Base-by-base conservation (phyloP, 208 protist genomes). In the Angomonas desouzai region DNA sequence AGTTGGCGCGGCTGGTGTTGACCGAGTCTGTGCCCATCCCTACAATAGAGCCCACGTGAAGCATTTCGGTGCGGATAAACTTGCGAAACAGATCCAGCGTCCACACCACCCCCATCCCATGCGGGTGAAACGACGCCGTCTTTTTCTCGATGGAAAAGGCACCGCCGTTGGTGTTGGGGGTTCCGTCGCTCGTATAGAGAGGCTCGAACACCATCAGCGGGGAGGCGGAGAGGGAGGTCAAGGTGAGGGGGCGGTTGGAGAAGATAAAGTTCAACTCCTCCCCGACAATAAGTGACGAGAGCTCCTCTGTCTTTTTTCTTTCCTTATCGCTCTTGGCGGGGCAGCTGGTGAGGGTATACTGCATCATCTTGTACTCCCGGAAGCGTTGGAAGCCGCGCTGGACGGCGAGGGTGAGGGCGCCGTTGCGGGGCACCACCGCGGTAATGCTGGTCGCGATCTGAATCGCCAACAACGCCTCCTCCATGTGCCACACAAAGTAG, bases 241-340 rank as follows among this genome's bases (percentile, higher is more conserved):
- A 6, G 11, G 38, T 49, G 7, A 62, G 56, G 1, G 32, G 36
- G 56, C 18, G 11, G 18, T 48, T 36, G 33, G 22, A 27, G 13
- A 62, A 30, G 56, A 62, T 47, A 28, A 48, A 49, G 36, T 20
- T 18, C 36, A 49, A 34, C 56, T 62, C 30, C 32, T 62, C n/a
- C 27, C 16, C 27, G 22, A 62, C 56, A 25, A 27, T 47, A 20
- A 48, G n/a, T 34, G 48, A 7, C 22, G 27, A 28, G 38, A 32
- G 28, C 38, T 62, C 36, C 38, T 49, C 56, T 34, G 29, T 62
- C 56, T 23, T 7, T 4, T 28, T 36, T 45, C 43, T 45, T 18
- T 62, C 56, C 56, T 30, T 34, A 10, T 62, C 56, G 34, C 7
- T 22, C 7, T 62, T 45, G 7, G 29, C n/a, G 36, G 56, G 3